phyloP scores from a whole-genome alignment of 495 filamentous ascomycete species.

The Aspergillus indologenus region DNA sequence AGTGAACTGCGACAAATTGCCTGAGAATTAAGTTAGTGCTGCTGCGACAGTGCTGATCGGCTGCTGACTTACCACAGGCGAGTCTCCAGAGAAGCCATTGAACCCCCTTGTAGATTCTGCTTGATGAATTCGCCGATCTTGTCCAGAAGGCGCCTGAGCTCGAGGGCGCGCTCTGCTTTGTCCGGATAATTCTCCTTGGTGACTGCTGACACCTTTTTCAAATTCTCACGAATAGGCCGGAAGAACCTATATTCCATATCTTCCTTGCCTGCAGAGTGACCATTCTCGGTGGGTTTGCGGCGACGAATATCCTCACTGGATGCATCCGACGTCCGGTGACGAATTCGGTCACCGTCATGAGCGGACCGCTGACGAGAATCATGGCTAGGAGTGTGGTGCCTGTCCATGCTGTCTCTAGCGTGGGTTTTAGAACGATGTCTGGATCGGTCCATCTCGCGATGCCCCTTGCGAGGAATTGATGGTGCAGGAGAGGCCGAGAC shows the following conservation, averaged over 20 bases:
- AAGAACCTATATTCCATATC: slow-evolving; percentile 56
- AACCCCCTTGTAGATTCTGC: slow-evolving; percentile 32
- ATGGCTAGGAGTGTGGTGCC: slow-evolving; percentile 41
- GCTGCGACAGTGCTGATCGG: neutral
- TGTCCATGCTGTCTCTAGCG: slow-evolving; percentile 46
- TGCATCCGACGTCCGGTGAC: slow-evolving; percentile 39
- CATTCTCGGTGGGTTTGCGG: slow-evolving; percentile 42
- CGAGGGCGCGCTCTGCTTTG: slow-evolving; percentile 52
- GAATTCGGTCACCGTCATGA: slow-evolving; percentile 33
- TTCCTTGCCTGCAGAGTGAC: slow-evolving; percentile 38
- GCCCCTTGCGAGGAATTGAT: slow-evolving; percentile 42
- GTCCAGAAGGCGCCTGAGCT: slow-evolving; percentile 43
- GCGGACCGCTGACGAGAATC: slow-evolving; percentile 39
- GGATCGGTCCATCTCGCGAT: slow-evolving; percentile 51
- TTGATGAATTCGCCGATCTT: slow-evolving; percentile 51
- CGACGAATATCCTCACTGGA: slow-evolving; percentile 42
- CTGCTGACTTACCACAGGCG: slow-evolving; percentile 45
- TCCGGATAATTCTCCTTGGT: slow-evolving; percentile 62
- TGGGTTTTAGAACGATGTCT: slow-evolving; percentile 48
- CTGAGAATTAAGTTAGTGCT: slow-evolving; percentile 25
- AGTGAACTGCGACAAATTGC: slow-evolving; percentile 46
- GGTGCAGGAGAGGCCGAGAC: slow-evolving; percentile 56
- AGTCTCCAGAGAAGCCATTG: slow-evolving; percentile 39
- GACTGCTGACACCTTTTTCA: slow-evolving; percentile 56
- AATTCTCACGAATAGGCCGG: slow-evolving; percentile 56